Base-by-base conservation (phyloP, 257 asterid genomes). In the Leonotis leonurus region DNA sequence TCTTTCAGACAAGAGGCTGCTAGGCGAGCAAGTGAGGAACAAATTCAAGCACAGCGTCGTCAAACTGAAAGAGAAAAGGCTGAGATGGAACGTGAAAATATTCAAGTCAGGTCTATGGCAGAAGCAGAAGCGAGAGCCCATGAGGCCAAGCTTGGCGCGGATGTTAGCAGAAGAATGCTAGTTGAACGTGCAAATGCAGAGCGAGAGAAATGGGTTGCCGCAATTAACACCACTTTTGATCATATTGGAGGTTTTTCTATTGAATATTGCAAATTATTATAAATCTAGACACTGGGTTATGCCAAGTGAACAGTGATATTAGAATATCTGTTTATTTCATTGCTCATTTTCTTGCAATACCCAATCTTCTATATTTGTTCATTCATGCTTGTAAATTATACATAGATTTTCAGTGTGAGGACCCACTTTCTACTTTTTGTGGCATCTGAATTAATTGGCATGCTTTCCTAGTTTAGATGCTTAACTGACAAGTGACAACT, bases 101-200 rank as follows among this genome's bases (percentile, higher is more conserved):
- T 86, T 53, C 83, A 83, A 77, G 85, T 78, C 64, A 81, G 74
- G 63, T 80, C 93, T 62, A 50, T 89, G 88, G 92, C 96, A 30
- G 96, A 88, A 74, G 97, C 98, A 21, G 98, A 89, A 78, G 98
- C 89, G 67, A 80, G 93, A 70, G 98, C 97, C 41, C 98, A 81
- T 71, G 98, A 92, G 72, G 86, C 93, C 65, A 92, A 81, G 81
- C 95, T 92, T 70, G 84, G 87, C 55, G 98, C 86, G 73, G 98
- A 92, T 69, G 95, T 92, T 60, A 89, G 82, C 68, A 81, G 87
- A 65, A 68, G 98, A 67, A 73, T 84, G 82, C 80, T 89, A 60
- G 67, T 89, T 20, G 90, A 83, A 7, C 87, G 89, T 11, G 98
- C 95, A 63, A 89, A 86, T 83, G 97, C 97, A 33, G 98, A 92